Evolutionary conservation across 2,329 filamentous ascomycete species (phyloP).

Genomic region (Pseudocercospora fijiensis): DNA sequence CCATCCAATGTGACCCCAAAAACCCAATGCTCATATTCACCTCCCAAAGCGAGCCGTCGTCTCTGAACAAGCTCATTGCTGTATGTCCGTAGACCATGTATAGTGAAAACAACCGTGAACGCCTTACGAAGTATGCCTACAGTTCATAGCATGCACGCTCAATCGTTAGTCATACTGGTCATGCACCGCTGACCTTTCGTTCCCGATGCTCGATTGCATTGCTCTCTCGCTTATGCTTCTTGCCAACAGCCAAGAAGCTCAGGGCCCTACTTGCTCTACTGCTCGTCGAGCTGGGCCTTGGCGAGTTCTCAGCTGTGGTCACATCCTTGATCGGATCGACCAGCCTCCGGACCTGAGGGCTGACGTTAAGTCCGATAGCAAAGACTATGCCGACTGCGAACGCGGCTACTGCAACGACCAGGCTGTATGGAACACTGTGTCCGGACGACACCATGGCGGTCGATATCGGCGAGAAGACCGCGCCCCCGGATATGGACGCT

Average conservation of each 20-base stretch:
- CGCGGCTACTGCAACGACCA: slow-evolving; percentile 54
- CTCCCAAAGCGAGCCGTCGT: background rate
- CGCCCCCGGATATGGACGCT: slow-evolving; percentile 55
- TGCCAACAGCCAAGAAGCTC: slow-evolving; percentile 35
- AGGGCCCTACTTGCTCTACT: slow-evolving; percentile 35
- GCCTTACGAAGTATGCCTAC: background rate
- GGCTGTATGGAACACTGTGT: slow-evolving; percentile 50
- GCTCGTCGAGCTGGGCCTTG: slow-evolving; percentile 31
- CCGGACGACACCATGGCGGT: slow-evolving; percentile 46
- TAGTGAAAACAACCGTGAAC: background rate
- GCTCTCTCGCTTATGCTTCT: slow-evolving; percentile 24
- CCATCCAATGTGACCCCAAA: slow-evolving; percentile 1
- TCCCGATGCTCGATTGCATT: slow-evolving; percentile 30
- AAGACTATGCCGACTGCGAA: slow-evolving; percentile 54
- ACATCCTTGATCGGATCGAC: slow-evolving; percentile 41
- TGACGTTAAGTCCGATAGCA: slow-evolving; percentile 54
- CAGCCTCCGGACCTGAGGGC: slow-evolving; percentile 50
- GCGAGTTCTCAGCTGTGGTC: slow-evolving; percentile 8
- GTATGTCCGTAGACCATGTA: slow-evolving; percentile 6
- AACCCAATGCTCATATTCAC: background rate
- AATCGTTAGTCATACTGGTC: background rate
- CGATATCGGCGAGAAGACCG: slow-evolving; percentile 57
- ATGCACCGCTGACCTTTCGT: slow-evolving; percentile 20
- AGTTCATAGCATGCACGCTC: background rate
- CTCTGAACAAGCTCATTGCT: background rate